Base-by-base conservation (phyloP, 495 filamentous ascomycete species). In the Penicillium lividum region DNA sequence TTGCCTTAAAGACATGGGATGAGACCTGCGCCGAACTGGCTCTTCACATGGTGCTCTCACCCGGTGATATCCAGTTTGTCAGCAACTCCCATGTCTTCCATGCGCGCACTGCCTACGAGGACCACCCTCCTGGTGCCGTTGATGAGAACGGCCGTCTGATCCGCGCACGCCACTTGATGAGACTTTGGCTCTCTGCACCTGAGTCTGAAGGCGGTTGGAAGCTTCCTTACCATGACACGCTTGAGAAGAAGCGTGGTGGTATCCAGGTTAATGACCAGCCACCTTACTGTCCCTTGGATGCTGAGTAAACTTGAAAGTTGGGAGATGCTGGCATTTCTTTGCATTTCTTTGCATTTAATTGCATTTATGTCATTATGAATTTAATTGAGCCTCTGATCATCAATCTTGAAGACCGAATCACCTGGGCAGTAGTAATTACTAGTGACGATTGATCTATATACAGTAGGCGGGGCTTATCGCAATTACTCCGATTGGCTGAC, bases 191-290 rank as follows among this genome's bases (percentile, higher is more conserved):
- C 27, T 82, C 86, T 7, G 86, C 83, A 1, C 90, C 89, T 0
- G 88, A 92, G 70, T 73, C 71, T 15, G 91, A 93, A 66, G 91
- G 89, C 1, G 90, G 91, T 1, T 94, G 90, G 91, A 85, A 81
- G 40, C 69, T 91, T 60, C 89, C 89, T 6, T 92, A 89, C 70
- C 79, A 80, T 48, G 91, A 93, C 74, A 82, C 81, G 33, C 66
- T 80, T 15, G 83, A 90, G 74, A 86, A 87, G 79, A 93, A 92
- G 74, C 76, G 90, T 13, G 89, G 91, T 2, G 90, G 90, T 0
- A 85, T 93, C 31, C 91, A 93, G 67, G 90, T 94, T 2, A 82
- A 92, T 67, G 80, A 93, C 66, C 84, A 80, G 11, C 67, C 81
- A 3, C 88, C 89, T 6, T 65, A 74, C 10, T 80, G 79, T 56